Base-by-base conservation (phyloP, 345 rosid genomes). In the Reutealis trisperma region DNA sequence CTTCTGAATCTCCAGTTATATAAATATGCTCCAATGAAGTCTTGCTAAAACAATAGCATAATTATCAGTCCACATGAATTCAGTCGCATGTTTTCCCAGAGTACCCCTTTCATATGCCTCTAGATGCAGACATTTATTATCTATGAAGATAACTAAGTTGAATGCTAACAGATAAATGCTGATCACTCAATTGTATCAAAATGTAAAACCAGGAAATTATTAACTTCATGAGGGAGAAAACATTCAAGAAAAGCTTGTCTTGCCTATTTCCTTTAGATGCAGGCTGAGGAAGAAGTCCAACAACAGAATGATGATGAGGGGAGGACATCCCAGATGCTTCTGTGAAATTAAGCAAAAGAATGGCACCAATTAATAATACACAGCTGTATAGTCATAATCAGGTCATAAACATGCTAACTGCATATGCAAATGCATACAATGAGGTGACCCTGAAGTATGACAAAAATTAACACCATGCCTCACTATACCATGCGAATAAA, bases 251-350 rank as follows among this genome's bases (percentile, higher is more conserved):
- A 78, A 70, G 19, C 72, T 72, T 21, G 22, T 66, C 84, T 71
- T 59, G 44, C 84, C 80, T 81, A 59, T 77, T 76, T 73, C 77
- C 80, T 42, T 59, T 74, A 61, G 74, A 72, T 76, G 66, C 63
- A 72, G 80, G 84, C 62, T 81, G 84, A 27, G 80, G 79, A 14
- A 81, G 80, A 67, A 77, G 71, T 44, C 84, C 84, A 59, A 81
- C 84, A 61, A 81, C 74, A 61, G 84, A 60, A 42, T 24, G 73
- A 41, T 67, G 65, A 4, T 72, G 44, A 27, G 74, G 62, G 11
- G 74, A 60, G 5, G 80, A 60, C 27, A 32, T 21, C 47, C 80
- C 80, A 62, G 78, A 76, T 60, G 74, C 77, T 72, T 81, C 84
- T 80, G 83, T 34, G 63, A 77, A 83, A 73, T 76, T 74, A 61